These are phyloP conservation scores for Backusella macrospora DNA, from an alignment of 192 early-diverging fungal species.

Conservation along the genomic window DNA sequence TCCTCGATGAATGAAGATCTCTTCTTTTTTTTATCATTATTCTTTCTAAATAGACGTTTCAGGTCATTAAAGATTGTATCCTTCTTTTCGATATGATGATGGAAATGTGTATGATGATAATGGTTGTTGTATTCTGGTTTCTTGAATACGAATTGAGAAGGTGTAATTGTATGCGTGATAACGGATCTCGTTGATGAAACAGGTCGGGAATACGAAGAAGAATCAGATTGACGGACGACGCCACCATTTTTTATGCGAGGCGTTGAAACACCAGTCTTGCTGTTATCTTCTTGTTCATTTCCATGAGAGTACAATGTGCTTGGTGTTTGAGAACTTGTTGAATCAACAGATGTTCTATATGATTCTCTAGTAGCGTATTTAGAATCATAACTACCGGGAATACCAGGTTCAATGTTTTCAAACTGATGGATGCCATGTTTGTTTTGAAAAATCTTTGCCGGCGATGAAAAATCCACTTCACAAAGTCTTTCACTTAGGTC, in stretches of 20 bases:
- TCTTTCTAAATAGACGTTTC: slow-evolving; percentile 50
- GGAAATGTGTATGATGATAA: slow-evolving; percentile 44
- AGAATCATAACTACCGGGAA: background rate
- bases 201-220: background rate
- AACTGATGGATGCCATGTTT: slow-evolving; percentile 29
- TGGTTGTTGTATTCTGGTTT: slow-evolving; percentile 44
- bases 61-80: slow-evolving; percentile 51
- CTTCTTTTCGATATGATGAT: slow-evolving; percentile 40
- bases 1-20: background rate
- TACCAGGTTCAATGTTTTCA: slow-evolving; percentile 30
- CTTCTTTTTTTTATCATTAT: slow-evolving; percentile 27
- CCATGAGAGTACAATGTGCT: background rate
- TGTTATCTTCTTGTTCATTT: background rate
- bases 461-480: slow-evolving; percentile 28
- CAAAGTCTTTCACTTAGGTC: background rate
- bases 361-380: background rate
- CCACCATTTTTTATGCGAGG: background rate
- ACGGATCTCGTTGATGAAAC: background rate
- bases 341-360: no score
- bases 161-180: slow-evolving; percentile 24
- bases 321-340: background rate
- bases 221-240: no score
- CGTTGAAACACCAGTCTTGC: background rate
- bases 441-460: slow-evolving; percentile 33
- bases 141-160: slow-evolving; percentile 45